Conservation (phyloP, 352 stramenopile species). For the Phytopythium chamaehyphon region DNA sequence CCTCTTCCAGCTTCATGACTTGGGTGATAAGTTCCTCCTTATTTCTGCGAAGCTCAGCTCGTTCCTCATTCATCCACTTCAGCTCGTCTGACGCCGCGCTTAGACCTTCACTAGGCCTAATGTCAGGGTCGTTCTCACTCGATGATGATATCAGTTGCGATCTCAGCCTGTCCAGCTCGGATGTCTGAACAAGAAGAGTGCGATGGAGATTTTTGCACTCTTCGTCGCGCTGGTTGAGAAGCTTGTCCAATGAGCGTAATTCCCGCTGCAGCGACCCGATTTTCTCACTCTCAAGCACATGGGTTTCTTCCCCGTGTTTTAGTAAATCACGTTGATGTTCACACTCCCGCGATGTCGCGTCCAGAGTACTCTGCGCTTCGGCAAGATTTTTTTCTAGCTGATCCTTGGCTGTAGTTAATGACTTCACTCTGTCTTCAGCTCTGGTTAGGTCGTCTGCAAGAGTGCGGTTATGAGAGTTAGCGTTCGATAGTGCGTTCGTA, state of each 20-base stretch:
- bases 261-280: conserved; percentile 68
- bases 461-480: conserved; percentile 72
- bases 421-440: conserved; percentile 51
- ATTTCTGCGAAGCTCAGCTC: conserved; percentile 40
- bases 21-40: conserved; percentile 58
- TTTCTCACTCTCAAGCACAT: conserved; percentile 57
- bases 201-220: conserved; percentile 62
- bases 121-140: conserved; percentile 3
- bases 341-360: conserved; percentile 42
- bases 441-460: conserved; percentile 54
- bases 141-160: conserved; percentile 19
- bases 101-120: conserved; percentile 9
- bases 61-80: conserved; percentile 72
- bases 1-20: conserved; percentile 55
- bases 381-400: conserved; percentile 43
- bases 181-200: conserved; percentile 44
- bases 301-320: conserved; percentile 49
- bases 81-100: conserved; percentile 53
- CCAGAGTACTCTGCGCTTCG: conserved; percentile 31
- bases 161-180: conserved; percentile 51
- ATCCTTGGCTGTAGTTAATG: conserved; percentile 24
- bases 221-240: conserved; percentile 63
- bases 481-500: conserved; percentile 72
- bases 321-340: conserved; percentile 57
- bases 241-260: conserved; percentile 64